Base-by-base conservation (phyloP, 768 basidiomycete species). In the Mycena filopes region DNA sequence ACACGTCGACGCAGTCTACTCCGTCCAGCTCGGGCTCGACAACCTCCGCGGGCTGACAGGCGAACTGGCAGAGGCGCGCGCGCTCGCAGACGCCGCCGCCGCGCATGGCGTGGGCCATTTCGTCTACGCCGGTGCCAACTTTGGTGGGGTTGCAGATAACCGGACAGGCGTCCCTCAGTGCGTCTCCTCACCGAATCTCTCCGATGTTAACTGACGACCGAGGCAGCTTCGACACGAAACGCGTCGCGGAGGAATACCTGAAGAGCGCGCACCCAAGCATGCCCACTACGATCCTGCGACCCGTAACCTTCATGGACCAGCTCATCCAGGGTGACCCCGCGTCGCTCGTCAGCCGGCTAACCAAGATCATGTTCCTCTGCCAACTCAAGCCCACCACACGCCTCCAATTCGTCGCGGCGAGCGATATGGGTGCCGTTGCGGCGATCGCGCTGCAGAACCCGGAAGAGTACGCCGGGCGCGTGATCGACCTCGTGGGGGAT, bases 301-400 rank as follows among this genome's bases (percentile, higher is more conserved):
- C 64, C 0, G 64, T 66, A 12, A 66, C 64, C 7, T 66, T 66
- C 53, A 66, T 66, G 64, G 64, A 66, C 47, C 58, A 60, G 11
- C 64, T 66, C 16, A 40, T 60, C 16, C 64, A 55, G 11, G 63
- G 57, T 25, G 63, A 64, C 33, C 63, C 63, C 47, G 25, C 64
- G 16, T 55, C 64, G 21, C 13, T 20, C 8, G 53, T 60, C 16
- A 25, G 29, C 45, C 51, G 46, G 18, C 46, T 66, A 10, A 66
- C 64, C 1, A 60, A 60, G 40, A 66, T 66, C 18, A 66, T 66
- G 58, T 66, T 66, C 53, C 58, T 66, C 38, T 60, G 64, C 64
- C 64, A 66, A 33, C 64, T 66, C 29, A 13, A 12, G 1, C 53
- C 64, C 18, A 33, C 51, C 3, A 55, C 54, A 9, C 58, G 58